Evolutionary conservation across 768 basidiomycete genomes (phyloP).

Genomic region (Lactarius sp.): DNA sequence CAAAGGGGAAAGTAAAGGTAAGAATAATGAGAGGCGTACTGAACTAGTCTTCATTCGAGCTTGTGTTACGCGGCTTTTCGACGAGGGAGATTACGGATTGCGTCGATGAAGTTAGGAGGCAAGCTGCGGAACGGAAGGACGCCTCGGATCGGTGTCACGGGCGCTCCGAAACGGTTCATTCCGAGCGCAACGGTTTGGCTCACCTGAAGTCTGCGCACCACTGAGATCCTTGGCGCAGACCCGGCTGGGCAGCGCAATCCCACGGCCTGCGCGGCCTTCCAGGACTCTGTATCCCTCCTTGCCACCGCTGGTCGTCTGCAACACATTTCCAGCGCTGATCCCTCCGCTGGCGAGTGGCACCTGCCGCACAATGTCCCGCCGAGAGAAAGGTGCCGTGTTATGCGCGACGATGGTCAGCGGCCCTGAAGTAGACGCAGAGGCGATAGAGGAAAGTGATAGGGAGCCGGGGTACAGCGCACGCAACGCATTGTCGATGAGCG

Average conservation of each 20-base stretch:
- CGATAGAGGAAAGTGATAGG: constrained; percentile 27
- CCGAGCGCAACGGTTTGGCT: too few species aligned
- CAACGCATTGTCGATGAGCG: constrained; percentile 73
- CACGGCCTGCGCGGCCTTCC: constrained; percentile 42
- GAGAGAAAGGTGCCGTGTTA: constrained; percentile 78
- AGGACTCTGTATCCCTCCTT: constrained; percentile 67
- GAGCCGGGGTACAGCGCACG: constrained; percentile 58
- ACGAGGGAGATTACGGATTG: too few species aligned
- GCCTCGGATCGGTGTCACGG: too few species aligned
- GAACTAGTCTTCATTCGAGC: too few species aligned
- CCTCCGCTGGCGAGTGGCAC: constrained; percentile 48
- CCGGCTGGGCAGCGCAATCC: constrained; percentile 28
- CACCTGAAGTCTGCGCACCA: background rate
- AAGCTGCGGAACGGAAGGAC: too few species aligned
- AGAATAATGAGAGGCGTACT: too few species aligned
- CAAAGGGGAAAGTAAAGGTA: too few species aligned
- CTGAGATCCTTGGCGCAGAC: background rate
- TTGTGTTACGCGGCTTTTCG: too few species aligned
- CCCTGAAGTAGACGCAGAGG: constrained; percentile 33
- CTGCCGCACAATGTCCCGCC: constrained; percentile 73
- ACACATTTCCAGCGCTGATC: constrained; percentile 41
- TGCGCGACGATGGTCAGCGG: constrained; percentile 54
- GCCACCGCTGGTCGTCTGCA: constrained; percentile 64
- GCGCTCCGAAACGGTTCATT: too few species aligned
- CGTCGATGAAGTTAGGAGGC: too few species aligned